Base-by-base conservation (phyloP, 2,329 filamentous ascomycete species). In the Peltaster fructicola region DNA sequence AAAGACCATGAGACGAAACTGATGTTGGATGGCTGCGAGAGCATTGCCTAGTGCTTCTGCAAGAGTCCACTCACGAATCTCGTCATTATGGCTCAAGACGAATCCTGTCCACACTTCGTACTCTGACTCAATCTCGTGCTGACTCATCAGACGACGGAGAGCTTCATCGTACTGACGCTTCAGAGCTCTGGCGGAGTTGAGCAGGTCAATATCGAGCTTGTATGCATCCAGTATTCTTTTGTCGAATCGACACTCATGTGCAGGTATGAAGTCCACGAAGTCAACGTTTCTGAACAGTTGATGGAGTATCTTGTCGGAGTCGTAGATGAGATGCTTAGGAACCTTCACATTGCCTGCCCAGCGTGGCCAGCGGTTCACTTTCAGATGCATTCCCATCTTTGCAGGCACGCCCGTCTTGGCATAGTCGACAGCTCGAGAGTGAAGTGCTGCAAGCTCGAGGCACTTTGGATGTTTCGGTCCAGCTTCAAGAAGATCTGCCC, bases 41-140 rank as follows among this genome's bases (percentile, higher is more conserved):
- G 85, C 68, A 4, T 61, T 59, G 0, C 76, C 77, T 15, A 95
- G 68, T 9, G 78, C 74, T 48, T 98, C 85, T 23, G 82, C 73
- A 23, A 82, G 68, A 41, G 88, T 91, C 56, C 90, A 95, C 34
- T 88, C 79, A 6, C 63, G 67, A 16, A 67, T 70, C 14, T 79
- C 63, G 1, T 68, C 63, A 6, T 78, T 76, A 42, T 76, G 79
- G 1, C 65, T 64, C 30, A 95, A 59, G 2, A 84, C 68, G 47
- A 93, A 95, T 0, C 79, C 73, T 0, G 81, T 75, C 71, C 75
- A 93, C 7, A 91, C 66, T 49, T 98, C 88, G 36, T 92, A 93
- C 41, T 98, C 88, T 0, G 78, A 91, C 10, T 57, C 53, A 28
- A 95, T 76, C 20, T 76, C 75, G 37, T 82, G 70, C 40, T 92